Base-by-base conservation (phyloP, 2,329 filamentous ascomycete genomes). In the Phaeosphaeriaceae sp. region DNA sequence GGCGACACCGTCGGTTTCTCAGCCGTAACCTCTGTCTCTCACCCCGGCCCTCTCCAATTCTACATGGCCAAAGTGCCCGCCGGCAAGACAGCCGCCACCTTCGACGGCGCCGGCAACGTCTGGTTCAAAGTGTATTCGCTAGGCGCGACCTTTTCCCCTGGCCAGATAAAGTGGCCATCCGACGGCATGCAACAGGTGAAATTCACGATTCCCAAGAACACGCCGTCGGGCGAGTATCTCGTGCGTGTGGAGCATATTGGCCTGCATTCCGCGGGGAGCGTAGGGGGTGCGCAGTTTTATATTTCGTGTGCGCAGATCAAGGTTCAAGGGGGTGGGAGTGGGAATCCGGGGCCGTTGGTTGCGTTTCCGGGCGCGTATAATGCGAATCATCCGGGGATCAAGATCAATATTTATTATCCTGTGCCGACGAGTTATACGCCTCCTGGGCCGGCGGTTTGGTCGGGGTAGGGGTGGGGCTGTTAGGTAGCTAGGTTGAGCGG, bases 221-320 rank as follows among this genome's bases (percentile, higher is more conserved):
- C 71, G 2, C 76, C 77, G 1, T 59, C 64, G 1, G 78, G 77
- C 20, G 68, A 80, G 53, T 80, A 80, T 57, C 63, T 81, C 12
- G 60, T 80, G 16, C 67, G 78, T 7, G 69, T 75, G 32, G 78
- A 81, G 61, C 78, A 80, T 43, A 77, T 81, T 46, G 77, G 69
- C 2, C 62, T 79, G 29, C 77, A 79, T 54, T 68, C 70, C 41
- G 76, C 73, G 0, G 51, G 61, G 4, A 54, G 52, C 2, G 43
- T 49, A 6, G 64, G 63, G 1, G 73, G 73, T 13, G 73, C 73
- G 5, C 72, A 57, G 28, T 78, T 79, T 60, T 79, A 79, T 60
- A 71, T 77, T 29, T 68, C 69, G 3, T 79, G 77, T 58, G 75
- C 73, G 0, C 77, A 80, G 65, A 46, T 80, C 46, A 73, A 74